Evolutionary conservation across 345 rosid genomes (phyloP), one percentile per base, ranked within the genome.

Genomic region (Gossypium sturtianum): DNA sequence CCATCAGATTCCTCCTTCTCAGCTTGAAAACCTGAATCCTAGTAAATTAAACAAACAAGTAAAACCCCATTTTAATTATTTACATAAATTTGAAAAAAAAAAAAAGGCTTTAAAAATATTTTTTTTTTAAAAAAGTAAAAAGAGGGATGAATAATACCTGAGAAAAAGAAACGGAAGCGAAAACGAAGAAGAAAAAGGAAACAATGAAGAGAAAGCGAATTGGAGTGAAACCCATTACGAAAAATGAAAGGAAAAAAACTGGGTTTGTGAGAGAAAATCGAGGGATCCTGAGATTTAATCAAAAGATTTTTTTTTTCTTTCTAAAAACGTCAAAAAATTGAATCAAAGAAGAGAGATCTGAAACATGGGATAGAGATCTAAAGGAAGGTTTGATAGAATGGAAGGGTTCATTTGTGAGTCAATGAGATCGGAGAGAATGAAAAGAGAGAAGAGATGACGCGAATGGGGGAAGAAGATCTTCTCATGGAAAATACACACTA

Each of bases 1-100:
- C 82, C 83, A 72, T 60, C 79, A 1, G 84, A 81, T 65, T 84
- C 93, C 51, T 87, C 88, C 78, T 70, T 84, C 75, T 72, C 95
- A 73, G 78, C 82, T 52, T 84, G 88, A 71, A 75, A 52, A 49
- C 34, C 74, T 15, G 86, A 69, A 3, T 86, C 97, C 97, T 92
- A 75, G 19, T 12, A 71, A 45, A 70, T 1, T 7, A n/a, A 4
- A 34, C 41, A 52, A 52, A 48, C 2, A 12, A 15, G 61, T 68
- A 60, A 59, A 54, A 60, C 1, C 2, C 20, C 12, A 27, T 49
- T 17, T 17, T 9, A 20, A 65, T 8, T 16, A 58, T 57, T 27
- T 64, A 67, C 74, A 59, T 59, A 1, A 8, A 63, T 41, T 72
- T 54, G 49, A 43, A 49, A 70, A 29, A 29, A 70, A 29, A 29